phyloP scores from a whole-genome alignment of 2,329 filamentous ascomycete genomes.

The Neocatenulostroma microsporum region DNA sequence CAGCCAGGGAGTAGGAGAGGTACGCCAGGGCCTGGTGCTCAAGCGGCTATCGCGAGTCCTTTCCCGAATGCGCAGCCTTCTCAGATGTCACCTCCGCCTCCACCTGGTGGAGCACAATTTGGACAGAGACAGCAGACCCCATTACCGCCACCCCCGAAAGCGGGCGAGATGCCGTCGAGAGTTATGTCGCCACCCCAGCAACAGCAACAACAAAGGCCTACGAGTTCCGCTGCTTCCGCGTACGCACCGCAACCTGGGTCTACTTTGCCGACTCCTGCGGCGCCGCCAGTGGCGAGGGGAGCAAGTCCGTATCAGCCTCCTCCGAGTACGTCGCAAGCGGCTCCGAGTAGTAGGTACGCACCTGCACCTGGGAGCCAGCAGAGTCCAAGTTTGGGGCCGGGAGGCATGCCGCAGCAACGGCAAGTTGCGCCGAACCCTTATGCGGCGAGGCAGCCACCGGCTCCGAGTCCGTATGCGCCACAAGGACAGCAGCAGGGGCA shows the following conservation, averaged over 20 bases:
- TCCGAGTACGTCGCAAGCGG: constrained; percentile 50
- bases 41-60: constrained; percentile 64
- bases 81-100: constrained; percentile 47
- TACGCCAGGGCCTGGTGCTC: constrained; percentile 63
- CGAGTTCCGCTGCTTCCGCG: constrained; percentile 51
- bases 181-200: constrained; percentile 62
- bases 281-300: constrained; percentile 60
- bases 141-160: constrained; percentile 78
- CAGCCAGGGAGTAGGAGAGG: constrained; percentile 54
- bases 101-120: constrained; percentile 47
- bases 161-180: constrained; percentile 55
- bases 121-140: constrained; percentile 59
- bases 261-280: constrained; percentile 39
- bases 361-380: constrained; percentile 53
- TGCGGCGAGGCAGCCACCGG: constrained; percentile 21
- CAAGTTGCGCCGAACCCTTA: constrained; percentile 42
- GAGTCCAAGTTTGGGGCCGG: constrained; percentile 34
- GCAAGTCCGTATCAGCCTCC: constrained; percentile 82
- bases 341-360: constrained; percentile 70
- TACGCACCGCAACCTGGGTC: constrained; percentile 55
- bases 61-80: constrained; percentile 59
- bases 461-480: constrained; percentile 29
- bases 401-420: constrained; percentile 32
- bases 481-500: constrained; percentile 31
- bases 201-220: constrained; percentile 45